Evolutionary conservation across 495 filamentous ascomycete genomes (phyloP).

Genomic region (Mytilinidion resinicola): DNA sequence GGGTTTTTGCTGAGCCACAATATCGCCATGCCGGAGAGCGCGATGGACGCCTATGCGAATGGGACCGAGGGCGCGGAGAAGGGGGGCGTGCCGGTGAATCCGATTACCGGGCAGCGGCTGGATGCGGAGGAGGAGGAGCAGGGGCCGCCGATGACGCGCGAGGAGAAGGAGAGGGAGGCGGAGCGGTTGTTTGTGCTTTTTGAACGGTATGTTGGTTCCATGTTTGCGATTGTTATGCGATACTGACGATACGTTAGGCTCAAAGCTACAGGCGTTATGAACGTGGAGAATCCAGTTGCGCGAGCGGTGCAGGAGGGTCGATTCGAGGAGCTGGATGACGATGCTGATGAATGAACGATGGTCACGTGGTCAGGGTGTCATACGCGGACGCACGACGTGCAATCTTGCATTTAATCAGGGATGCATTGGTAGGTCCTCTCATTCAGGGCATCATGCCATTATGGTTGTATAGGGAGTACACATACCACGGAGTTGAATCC

Average conservation of each 20-base stretch:
- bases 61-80: slow-evolving; percentile 26
- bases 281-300: slow-evolving; percentile 78
- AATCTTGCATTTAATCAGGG: no score
- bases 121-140: slow-evolving; percentile 56
- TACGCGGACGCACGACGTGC: no score
- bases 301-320: slow-evolving; percentile 69
- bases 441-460: no score
- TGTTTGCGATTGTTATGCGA: slow-evolving; percentile 4
- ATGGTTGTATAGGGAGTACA: no score
- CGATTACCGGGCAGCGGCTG: slow-evolving; percentile 80
- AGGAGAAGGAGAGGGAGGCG: slow-evolving; percentile 89
- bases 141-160: slow-evolving; percentile 70
- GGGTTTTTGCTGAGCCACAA: slow-evolving; percentile 81
- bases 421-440: no score
- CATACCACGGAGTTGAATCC: no score
- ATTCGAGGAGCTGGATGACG: slow-evolving; percentile 60
- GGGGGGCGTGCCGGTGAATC: slow-evolving; percentile 57
- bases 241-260: slow-evolving; percentile 49
- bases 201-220: slow-evolving; percentile 57
- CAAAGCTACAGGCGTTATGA: slow-evolving; percentile 74
- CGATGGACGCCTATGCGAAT: slow-evolving; percentile 49
- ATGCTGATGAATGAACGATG: background rate
- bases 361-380: no score
- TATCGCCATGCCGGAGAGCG: slow-evolving; percentile 63
- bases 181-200: slow-evolving; percentile 92